Conservation (phyloP, 192 early-diverging fungal genomes). For the Backusella parvicylindrica region DNA sequence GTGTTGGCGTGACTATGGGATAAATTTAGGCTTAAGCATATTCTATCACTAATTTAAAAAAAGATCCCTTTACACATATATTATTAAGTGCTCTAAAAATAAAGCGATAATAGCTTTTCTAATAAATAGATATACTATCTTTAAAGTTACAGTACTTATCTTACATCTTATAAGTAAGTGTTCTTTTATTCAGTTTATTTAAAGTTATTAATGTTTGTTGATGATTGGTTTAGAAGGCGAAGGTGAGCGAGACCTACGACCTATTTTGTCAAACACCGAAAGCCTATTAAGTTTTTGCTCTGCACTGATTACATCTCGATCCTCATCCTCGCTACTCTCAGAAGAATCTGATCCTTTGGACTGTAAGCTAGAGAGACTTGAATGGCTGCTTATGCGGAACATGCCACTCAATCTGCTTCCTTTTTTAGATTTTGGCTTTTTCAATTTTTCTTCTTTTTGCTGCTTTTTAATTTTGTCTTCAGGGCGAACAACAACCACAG, state of each 20-base stretch:
- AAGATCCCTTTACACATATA: not conserved
- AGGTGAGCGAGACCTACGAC: slow-evolving; percentile 16
- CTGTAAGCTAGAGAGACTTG: not conserved
- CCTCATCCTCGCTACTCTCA: slow-evolving; percentile 6
- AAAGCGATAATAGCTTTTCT: too few species aligned
- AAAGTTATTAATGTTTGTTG: not conserved
- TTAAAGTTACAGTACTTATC: too few species aligned
- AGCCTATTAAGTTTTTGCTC: slow-evolving; percentile 16
- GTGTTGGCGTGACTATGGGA: too few species aligned
- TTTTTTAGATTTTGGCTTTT: slow-evolving; percentile 12
- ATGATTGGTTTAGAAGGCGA: slow-evolving; percentile 13
- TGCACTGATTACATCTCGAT: not conserved
- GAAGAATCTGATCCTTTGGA: not conserved
- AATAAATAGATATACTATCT: not conserved
- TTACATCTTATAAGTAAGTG: not conserved
- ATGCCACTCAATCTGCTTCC: slow-evolving; percentile 19
- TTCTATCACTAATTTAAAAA: not conserved
- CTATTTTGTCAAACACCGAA: slow-evolving; percentile 20
- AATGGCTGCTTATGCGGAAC: slow-evolving; percentile 12
- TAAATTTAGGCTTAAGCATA: too few species aligned
- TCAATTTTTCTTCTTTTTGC: slow-evolving; percentile 11
- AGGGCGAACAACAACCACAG: slow-evolving; percentile 64
- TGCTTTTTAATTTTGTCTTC: slow-evolving; percentile 40
- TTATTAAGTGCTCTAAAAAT: not conserved
- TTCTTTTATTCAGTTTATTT: not conserved